Evolutionary conservation across 345 rosid species (phyloP), one percentile per base, ranked within the genome.

Genomic region (Syzygium jambos): DNA sequence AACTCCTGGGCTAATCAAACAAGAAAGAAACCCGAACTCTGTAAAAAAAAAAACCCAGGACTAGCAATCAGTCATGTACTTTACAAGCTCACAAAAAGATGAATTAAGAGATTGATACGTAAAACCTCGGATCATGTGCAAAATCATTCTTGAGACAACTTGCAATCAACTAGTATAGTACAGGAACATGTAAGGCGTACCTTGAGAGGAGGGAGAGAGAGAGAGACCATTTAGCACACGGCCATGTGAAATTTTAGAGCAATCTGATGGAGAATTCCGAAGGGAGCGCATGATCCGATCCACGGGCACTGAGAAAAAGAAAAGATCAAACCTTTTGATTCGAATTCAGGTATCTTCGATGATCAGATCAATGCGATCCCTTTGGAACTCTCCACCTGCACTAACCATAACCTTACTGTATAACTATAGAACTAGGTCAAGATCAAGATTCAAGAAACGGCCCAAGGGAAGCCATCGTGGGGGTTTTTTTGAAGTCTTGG

Each of bases 301-400:
- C 11, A 65, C 63, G 38, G 41, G 17, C 41, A 89, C 88, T n/a
- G 27, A 49, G 57, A 78, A 23, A 22, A 52, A 82, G 52, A 53
- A 51, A 83, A 53, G 29, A 30, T 54, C 17, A 41, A 73, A 73
- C 80, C 80, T 73, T 73, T 73, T 25, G 49, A 38, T 73, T 38
- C 80, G 4, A 73, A 73, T 73, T 41, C 80, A 38, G 80, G 80
- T 38, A 73, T 73, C 80, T 73, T 73, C 13, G 49, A 73, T 25
- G 89, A 90, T 91, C 85, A 90, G 93, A 94, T 93, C 95, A 94
- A 94, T 94, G 95, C 95, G 95, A 94, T 94, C 95, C 95, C 95
- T 94, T 94, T 92, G 95, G 95, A 94, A 89, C 89, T 87, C 86
- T 89, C 94, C 93, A 94, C 59, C 92, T 89, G 93, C 94, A 83